These are phyloP conservation scores for Lumnitzera littorea DNA, from an alignment of 345 rosid genomes.

Conservation along the genomic window DNA sequence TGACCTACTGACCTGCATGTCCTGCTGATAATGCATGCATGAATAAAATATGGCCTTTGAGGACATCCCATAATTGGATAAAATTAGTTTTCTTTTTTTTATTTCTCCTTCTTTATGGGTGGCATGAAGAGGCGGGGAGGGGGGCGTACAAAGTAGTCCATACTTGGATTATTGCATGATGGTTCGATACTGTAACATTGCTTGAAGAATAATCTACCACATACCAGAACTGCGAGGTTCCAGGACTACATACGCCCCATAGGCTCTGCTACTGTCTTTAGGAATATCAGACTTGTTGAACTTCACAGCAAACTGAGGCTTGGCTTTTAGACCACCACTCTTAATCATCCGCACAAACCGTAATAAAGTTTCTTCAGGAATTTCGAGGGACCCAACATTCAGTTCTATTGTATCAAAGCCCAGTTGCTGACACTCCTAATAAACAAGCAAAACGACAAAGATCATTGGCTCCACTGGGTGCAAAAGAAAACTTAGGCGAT, in stretches of 20 bases:
- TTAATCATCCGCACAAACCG: slow-evolving; percentile 79
- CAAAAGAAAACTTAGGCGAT: neutral
- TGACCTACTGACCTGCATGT: too few relatives aligned
- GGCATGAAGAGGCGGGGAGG: too few relatives aligned
- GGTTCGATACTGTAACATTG: neutral
- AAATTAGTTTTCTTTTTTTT: too few relatives aligned
- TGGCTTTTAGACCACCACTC: slow-evolving; percentile 74
- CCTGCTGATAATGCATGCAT: too few relatives aligned
- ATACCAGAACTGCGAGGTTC: slow-evolving; percentile 65
- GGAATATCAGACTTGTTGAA: slow-evolving; percentile 79
- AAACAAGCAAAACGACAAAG: neutral
- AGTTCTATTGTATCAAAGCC: slow-evolving; percentile 89
- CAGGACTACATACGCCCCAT: slow-evolving; percentile 71
- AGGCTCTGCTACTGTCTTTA: slow-evolving; percentile 43
- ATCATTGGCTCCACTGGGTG: neutral
- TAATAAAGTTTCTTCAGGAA: slow-evolving; percentile 81
- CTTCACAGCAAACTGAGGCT: slow-evolving; percentile 70
- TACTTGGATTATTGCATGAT: neutral
- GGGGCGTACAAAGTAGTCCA: too few relatives aligned
- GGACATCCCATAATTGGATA: neutral
- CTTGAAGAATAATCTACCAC: neutral
- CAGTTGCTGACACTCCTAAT: slow-evolving; percentile 74
- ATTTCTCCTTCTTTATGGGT: too few relatives aligned
- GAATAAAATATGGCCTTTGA: too few relatives aligned
- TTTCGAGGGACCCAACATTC: slow-evolving; percentile 62